Evolutionary conservation across 768 basidiomycete species (phyloP), one percentile per base, ranked within the genome.

Genomic region (Leccinum uliginosum): DNA sequence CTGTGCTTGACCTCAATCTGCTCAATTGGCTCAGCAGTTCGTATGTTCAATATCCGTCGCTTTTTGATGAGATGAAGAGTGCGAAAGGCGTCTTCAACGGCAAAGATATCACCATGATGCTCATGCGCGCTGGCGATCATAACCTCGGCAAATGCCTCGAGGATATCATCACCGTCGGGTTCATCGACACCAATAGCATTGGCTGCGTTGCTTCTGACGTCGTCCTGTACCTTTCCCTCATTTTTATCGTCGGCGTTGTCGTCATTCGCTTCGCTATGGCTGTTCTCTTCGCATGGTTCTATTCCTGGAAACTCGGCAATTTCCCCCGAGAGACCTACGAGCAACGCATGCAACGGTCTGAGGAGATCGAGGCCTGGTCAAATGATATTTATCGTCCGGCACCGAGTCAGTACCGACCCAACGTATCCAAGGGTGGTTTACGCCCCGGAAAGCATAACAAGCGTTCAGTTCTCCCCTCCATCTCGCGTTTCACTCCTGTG

Each of bases 201-300:
- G 97, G 97, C 21, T 99, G 97, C 65, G 91, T 98, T 57, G 95
- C 96, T 7, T 97, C 96, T 7, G 80, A 87, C 56, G 89, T 99
- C 61, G 93, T 98, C 35, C 88, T 98, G 56, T 96, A 93, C 71
- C 80, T 96, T 55, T 98, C 96, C 48, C 86, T 98, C 65, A 82
- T 93, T 62, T 97, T 98, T 82, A 98, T 99, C 71, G 87, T 96
- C 60, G 96, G 96, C 58, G 96, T 98, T 59, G 96, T 98, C 61
- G 80, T 83, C 53, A 93, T 97, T 71, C 91, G 93, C 34, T 99
- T 98, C 75, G 77, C 82, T 63, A 96, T 98, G 93, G 97, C 97
- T 48, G 91, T 97, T 67, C 79, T 96, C 70, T 99, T 98, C 74
- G 82, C 90, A 24, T 99, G 97, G 97, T 98, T 98, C 82, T 89